These are phyloP conservation scores for Scedosporium boydii DNA, from an alignment of 2,329 filamentous ascomycete genomes.

Conservation along the genomic window DNA sequence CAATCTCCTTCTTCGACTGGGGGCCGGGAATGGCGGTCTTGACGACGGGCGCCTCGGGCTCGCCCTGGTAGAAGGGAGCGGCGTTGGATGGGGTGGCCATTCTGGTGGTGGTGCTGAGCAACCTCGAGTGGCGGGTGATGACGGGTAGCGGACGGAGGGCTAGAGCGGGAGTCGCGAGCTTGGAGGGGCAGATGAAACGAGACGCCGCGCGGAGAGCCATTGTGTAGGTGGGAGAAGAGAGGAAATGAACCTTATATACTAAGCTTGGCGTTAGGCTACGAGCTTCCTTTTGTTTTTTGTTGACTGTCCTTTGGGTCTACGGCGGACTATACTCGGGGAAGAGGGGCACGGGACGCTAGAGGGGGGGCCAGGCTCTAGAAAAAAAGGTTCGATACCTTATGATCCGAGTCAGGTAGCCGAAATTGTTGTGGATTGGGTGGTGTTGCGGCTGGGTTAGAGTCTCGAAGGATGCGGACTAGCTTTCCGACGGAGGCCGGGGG, in stretches of 20 bases:
- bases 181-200: neutral
- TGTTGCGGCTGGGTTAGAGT: neutral
- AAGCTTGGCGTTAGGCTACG: neutral
- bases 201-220: conserved; percentile 2
- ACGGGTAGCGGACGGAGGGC: neutral
- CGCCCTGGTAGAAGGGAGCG: conserved; percentile 30
- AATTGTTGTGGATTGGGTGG: no score
- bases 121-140: neutral
- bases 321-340: no score
- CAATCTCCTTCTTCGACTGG: conserved; percentile 57
- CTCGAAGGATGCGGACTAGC: neutral
- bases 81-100: neutral
- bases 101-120: neutral
- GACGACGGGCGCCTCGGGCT: conserved; percentile 42
- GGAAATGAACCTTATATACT: neutral
- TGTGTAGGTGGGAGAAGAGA: neutral
- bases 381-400: no score
- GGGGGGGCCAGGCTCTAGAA: no score
- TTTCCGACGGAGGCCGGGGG: neutral
- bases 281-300: neutral
- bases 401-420: no score
- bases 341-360: no score
- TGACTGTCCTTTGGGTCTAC: no score
- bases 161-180: neutral
- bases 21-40: conserved; percentile 66